Evolutionary conservation across 2,329 filamentous ascomycete species (phyloP).

Genomic region (Cercospora canescens): DNA sequence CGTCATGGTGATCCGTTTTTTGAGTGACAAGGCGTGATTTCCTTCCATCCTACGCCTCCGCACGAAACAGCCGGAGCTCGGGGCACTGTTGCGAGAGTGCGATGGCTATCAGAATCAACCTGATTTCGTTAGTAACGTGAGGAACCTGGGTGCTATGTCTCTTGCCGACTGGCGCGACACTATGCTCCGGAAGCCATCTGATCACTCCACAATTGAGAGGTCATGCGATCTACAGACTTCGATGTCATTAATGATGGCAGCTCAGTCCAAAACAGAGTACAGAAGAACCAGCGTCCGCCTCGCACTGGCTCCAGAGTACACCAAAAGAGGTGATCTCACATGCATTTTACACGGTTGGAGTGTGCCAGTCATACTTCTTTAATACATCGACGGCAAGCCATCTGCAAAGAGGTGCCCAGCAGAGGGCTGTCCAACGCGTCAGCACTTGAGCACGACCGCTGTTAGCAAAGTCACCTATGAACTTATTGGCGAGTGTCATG

Average conservation of each 20-base stretch:
- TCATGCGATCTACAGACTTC: not conserved
- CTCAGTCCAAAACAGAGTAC: too few species aligned
- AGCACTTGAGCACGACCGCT: too few species aligned
- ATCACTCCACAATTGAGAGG: not conserved
- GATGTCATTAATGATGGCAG: not conserved
- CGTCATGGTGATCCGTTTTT: too few species aligned
- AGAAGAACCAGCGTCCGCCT: not conserved
- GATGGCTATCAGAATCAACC: not conserved
- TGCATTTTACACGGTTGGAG: conserved; percentile 27
- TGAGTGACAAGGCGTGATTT: too few species aligned
- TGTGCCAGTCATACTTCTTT: conserved; percentile 19
- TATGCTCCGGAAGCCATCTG: not conserved
- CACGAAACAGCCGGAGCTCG: not conserved
- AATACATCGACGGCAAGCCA: not conserved
- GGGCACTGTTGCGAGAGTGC: not conserved
- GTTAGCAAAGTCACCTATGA: too few species aligned
- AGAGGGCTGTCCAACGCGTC: too few species aligned
- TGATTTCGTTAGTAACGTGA: not conserved
- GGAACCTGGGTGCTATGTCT: not conserved
- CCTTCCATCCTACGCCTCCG: not conserved
- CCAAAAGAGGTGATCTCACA: conserved; percentile 20
- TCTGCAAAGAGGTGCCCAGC: not conserved
- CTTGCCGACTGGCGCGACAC: not conserved
- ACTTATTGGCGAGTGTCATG: not conserved
- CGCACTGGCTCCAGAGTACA: not conserved